phyloP scores from a whole-genome alignment of 208 protist genomes.

The Tritrichomonas foetus region DNA sequence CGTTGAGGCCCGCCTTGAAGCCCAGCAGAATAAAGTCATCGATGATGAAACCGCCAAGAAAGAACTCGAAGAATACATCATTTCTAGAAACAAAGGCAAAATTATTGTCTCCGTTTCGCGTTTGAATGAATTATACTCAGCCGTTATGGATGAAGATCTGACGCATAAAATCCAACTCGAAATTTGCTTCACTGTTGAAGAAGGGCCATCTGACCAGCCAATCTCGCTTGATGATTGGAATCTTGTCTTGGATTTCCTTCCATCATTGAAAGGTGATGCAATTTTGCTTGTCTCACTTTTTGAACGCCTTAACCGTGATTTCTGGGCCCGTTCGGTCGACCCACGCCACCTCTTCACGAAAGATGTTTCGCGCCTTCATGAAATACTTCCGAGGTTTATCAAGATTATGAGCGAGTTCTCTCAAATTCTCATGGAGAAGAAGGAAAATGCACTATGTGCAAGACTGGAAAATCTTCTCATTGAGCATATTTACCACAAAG shows the following conservation, averaged over 20 bases:
- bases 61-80: neutral
- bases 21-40: neutral
- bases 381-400: neutral
- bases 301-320: neutral
- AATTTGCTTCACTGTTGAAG: neutral
- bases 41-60: neutral
- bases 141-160: neutral
- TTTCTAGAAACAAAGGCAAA: neutral
- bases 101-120: neutral
- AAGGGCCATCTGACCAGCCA: neutral
- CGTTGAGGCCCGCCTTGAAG: neutral
- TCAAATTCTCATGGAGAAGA: neutral
- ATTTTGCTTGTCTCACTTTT: neutral
- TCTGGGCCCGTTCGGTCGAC: neutral
- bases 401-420: neutral
- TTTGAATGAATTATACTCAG: neutral
- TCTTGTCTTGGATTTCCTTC: neutral
- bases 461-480: neutral
- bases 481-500: neutral
- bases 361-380: neutral
- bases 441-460: neutral
- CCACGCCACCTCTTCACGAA: neutral
- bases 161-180: neutral
- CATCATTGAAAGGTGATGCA: neutral
- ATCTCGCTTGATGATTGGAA: neutral